Percentiles rank a stretch among this genome's conserved stretches.
phyloP scores from a whole-genome alignment of 257 asterid species.

The Ehretia macrophylla region DNA sequence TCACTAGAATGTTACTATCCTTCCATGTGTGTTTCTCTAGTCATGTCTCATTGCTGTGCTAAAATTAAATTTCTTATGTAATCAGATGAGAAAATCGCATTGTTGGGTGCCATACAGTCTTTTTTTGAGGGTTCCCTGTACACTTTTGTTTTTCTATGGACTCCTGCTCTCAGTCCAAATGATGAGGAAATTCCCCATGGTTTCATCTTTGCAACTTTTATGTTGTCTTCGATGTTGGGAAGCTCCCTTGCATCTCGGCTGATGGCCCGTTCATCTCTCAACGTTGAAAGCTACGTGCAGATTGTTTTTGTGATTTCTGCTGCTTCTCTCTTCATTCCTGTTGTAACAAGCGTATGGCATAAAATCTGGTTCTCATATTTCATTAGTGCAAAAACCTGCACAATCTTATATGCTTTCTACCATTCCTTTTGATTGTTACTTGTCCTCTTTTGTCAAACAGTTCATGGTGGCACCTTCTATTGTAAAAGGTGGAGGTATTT shows the following conservation, averaged over 20 bases:
- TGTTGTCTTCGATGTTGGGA: constrained; percentile 96
- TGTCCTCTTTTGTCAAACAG: constrained; percentile 31
- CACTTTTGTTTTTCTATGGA: constrained; percentile 94
- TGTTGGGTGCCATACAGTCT: constrained; percentile 97
- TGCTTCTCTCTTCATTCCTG: constrained; percentile 76
- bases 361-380: constrained; percentile 5
- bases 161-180: no score
- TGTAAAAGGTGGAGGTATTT: constrained; percentile 66
- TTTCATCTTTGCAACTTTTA: constrained; percentile 86
- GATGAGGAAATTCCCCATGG: no score
- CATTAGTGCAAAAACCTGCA: no score
- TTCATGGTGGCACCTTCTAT: constrained; percentile 60
- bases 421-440: constrained; percentile 14
- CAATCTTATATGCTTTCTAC: no score
- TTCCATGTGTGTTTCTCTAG: neutral
- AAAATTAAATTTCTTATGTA: constrained; percentile 7
- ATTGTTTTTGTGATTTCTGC: constrained; percentile 74
- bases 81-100: constrained; percentile 93
- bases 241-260: constrained; percentile 89
- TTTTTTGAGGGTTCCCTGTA: constrained; percentile 97
- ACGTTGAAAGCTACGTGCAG: constrained; percentile 97
- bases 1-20: neutral
- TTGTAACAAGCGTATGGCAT: constrained; percentile 57
- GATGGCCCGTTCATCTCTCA: constrained; percentile 60
- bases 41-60: constrained; percentile 6